Evolutionary conservation across 192 early-diverging fungal genomes (phyloP), one percentile per base, ranked within the genome.

Genomic region (Coemansia sp.): DNA sequence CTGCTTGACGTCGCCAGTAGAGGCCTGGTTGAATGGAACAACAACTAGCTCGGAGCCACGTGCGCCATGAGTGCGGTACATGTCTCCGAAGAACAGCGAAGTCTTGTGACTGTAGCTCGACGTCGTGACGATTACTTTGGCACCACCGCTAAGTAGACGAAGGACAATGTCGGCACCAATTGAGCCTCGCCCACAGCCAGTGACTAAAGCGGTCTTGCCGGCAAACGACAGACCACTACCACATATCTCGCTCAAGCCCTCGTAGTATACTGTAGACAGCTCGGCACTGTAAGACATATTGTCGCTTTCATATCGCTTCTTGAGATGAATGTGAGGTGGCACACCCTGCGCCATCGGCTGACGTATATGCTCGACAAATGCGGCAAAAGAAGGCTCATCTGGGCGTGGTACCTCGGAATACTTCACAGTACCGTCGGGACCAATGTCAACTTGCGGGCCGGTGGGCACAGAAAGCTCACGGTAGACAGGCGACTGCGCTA

Each of bases 11-110:
- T 98, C 96, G 79, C 93, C 89, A 61, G 59, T 39, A 0, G 95
- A 96, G 40, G 88, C 95, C 69, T 91, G 92, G 83, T 98, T 98
- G 85, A 98, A 98, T 14, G 96, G 95, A 30, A 97, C 94, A 40
- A 98, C 88, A 37, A 94, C 86, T 47, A 98, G 86, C 14, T 87
- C 76, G 3, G 92, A 92, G 32, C 92, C 93, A 68, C 92, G 91
- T 42, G 95, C 88, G n/a, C 96, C 96, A 76, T 92, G 89, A 23
- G 78, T 82, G 72, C 96, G 90, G 86, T 94, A 98, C 63, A 98
- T 90, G 44, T 85, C 77, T 63, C 92, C 91, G 87, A 92, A 98
- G 74, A 92, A 94, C 77, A 92, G 90, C 47, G 90, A 91, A 19
- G 88, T 88, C 8, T 82, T 67, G 60, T 84, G 88, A 76, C 89